Evolutionary conservation across 192 early-diverging fungal species (phyloP).

Genomic region (Geranomyces variabilis): DNA sequence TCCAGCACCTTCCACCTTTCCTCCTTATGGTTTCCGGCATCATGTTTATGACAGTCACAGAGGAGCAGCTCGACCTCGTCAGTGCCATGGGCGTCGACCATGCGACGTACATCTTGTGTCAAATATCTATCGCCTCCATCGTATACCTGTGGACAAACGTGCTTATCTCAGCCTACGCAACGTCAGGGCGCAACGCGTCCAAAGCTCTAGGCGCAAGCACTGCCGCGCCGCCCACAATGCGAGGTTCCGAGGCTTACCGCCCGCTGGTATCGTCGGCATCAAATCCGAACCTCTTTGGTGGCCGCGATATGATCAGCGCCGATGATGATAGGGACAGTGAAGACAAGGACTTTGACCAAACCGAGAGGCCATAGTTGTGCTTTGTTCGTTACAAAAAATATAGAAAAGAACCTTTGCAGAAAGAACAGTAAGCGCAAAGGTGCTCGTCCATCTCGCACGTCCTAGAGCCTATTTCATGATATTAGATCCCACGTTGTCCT

Average conservation of each 20-base stretch:
- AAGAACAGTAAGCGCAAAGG: too few relatives aligned
- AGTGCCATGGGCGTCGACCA: slow-evolving; percentile 5
- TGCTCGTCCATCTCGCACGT: too few relatives aligned
- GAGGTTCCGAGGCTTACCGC: background rate
- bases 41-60: slow-evolving; percentile 24
- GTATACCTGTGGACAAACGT: slow-evolving; percentile 20
- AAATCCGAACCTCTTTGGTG: background rate
- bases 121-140: background rate
- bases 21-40: slow-evolving; percentile 15
- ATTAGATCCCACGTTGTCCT: too few relatives aligned
- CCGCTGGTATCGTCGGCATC: background rate
- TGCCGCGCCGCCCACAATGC: background rate
- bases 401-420: too few relatives aligned
- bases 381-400: too few relatives aligned
- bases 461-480: too few relatives aligned
- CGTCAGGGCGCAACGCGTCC: background rate
- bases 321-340: too few relatives aligned
- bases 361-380: too few relatives aligned
- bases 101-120: slow-evolving; percentile 12
- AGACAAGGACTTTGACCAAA: too few relatives aligned
- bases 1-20: slow-evolving; percentile 14
- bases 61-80: slow-evolving; percentile 14
- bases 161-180: background rate
- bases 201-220: background rate
- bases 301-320: background rate